phyloP scores from a whole-genome alignment of 1,284 basidiomycete genomes.

The Wolfiporia cocos region DNA sequence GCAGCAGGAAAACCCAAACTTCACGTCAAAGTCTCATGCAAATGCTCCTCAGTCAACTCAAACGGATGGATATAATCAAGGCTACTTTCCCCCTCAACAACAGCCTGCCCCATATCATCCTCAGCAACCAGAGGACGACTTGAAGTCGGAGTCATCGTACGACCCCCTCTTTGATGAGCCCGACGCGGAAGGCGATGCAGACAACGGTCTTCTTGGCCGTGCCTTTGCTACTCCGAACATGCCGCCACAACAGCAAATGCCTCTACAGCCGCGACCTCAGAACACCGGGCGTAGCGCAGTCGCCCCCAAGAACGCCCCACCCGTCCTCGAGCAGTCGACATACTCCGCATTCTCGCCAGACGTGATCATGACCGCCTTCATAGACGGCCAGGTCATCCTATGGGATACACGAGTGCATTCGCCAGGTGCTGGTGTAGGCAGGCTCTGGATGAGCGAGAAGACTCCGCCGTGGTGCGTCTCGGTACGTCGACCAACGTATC shows the following conservation, averaged over 20 bases:
- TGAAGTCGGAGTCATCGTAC: slow-evolving; percentile 71
- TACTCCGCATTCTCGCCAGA: slow-evolving; percentile 76
- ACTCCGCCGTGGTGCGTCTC: slow-evolving; percentile 97
- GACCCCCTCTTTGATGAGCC: slow-evolving; percentile 80
- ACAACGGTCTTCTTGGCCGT: slow-evolving; percentile 12
- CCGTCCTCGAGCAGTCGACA: slow-evolving; percentile 53
- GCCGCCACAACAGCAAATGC: background rate
- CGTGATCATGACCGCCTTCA: slow-evolving; percentile 82
- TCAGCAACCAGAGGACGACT: slow-evolving; percentile 36
- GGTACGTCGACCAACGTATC: slow-evolving; percentile 37
- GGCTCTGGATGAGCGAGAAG: slow-evolving; percentile 82
- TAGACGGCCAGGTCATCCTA: slow-evolving; percentile 90
- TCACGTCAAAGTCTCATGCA: background rate
- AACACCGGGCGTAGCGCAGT: slow-evolving; percentile 14
- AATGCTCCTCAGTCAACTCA: background rate
- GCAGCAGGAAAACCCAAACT: background rate
- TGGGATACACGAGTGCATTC: slow-evolving; percentile 81
- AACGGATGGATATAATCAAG: background rate
- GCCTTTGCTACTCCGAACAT: slow-evolving; percentile 2
- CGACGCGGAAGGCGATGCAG: slow-evolving; percentile 42
- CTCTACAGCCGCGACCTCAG: slow-evolving; percentile 5
- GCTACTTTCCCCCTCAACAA: background rate
- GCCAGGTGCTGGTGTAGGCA: slow-evolving; percentile 67
- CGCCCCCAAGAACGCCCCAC: slow-evolving; percentile 64
- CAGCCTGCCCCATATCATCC: slow-evolving; percentile 2